These are phyloP conservation scores for Hirschioporus abietinus DNA, from an alignment of 768 basidiomycete genomes.

Conservation along the genomic window DNA sequence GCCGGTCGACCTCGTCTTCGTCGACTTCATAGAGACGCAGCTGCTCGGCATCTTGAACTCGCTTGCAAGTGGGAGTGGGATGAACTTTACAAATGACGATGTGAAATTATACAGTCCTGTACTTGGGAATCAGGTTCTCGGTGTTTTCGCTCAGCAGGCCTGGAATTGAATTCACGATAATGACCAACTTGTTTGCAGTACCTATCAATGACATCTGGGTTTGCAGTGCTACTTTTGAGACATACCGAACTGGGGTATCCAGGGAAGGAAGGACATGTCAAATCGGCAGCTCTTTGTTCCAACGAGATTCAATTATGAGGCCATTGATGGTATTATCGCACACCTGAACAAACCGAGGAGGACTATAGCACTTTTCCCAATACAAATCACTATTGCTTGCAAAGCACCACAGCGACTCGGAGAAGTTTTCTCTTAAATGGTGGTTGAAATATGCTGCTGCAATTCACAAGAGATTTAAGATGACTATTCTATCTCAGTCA, in stretches of 20 bases:
- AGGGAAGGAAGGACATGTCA: too few relatives aligned
- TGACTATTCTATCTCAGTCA: neutral
- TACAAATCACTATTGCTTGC: neutral
- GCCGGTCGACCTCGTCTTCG: conserved; percentile 69
- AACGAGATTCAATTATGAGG: neutral
- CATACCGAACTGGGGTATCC: neutral
- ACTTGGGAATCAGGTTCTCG: conserved; percentile 46
- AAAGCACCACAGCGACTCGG: neutral
- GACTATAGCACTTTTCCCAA: neutral
- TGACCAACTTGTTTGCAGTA: neutral
- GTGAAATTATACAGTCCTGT: conserved; percentile 50
- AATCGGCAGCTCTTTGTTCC: neutral
- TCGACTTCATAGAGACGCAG: conserved; percentile 57
- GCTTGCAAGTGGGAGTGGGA: conserved; percentile 41
- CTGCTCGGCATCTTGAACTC: conserved; percentile 51
- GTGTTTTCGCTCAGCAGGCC: conserved; percentile 44
- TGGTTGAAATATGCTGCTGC: neutral
- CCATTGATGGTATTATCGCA: neutral
- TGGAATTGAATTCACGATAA: neutral
- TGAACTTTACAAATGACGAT: conserved; percentile 44
- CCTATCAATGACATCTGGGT: too few relatives aligned
- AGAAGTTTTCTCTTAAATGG: neutral
- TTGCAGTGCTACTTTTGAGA: neutral
- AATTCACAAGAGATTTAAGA: neutral
- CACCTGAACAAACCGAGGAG: neutral